phyloP scores from a whole-genome alignment of 306 rosid genomes.

The Gleditsia sinensis region DNA sequence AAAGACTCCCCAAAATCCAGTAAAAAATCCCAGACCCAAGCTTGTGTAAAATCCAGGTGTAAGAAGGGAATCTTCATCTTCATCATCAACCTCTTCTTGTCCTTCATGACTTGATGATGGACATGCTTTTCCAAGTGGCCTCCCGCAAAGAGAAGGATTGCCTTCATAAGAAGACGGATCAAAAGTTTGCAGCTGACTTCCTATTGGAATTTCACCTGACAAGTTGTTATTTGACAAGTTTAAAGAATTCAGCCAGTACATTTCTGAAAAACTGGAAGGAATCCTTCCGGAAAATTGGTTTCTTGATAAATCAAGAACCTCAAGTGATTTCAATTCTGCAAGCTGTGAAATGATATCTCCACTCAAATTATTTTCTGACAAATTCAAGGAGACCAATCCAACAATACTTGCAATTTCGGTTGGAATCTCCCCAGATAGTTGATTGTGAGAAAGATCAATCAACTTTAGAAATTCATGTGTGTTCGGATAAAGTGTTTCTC shows the following conservation, averaged over 20 bases:
- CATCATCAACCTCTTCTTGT: no score
- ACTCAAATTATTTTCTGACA: background rate
- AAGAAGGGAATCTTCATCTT: background rate
- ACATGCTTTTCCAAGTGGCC: background rate
- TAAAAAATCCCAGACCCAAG: background rate
- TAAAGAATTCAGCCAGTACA: background rate
- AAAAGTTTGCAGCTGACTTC: slow-evolving; percentile 11
- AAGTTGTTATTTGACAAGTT: slow-evolving; percentile 25
- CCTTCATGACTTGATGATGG: background rate
- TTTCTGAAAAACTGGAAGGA: background rate
- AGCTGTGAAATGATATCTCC: slow-evolving; percentile 4
- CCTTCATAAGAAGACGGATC: background rate
- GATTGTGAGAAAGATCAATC: slow-evolving; percentile 24
- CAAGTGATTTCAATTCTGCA: background rate
- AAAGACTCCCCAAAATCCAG: background rate
- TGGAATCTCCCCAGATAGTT: background rate
- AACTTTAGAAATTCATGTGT: background rate
- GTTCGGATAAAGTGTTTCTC: background rate
- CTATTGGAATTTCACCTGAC: slow-evolving; percentile 4
- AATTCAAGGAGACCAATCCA: background rate
- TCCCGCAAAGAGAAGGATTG: background rate
- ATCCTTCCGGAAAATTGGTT: slow-evolving; percentile 26
- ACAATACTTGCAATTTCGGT: background rate
- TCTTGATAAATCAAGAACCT: background rate
- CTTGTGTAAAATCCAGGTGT: background rate